phyloP scores from a whole-genome alignment of 108 stramenopile genomes.

The Schizochytrium sp. region DNA sequence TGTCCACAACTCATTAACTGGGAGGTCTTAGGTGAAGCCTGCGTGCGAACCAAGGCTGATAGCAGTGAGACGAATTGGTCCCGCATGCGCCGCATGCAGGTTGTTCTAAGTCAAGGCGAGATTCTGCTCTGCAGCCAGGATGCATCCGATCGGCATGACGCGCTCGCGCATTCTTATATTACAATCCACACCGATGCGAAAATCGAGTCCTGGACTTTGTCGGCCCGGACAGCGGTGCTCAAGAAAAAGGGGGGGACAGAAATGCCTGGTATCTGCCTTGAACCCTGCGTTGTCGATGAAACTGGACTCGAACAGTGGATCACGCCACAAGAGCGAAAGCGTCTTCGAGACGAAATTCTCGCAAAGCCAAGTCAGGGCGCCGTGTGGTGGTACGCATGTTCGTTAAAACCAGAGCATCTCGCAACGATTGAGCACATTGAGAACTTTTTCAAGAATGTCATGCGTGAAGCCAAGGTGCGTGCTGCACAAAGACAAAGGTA shows the following conservation, averaged over 20 bases:
- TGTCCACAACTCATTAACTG: not conserved
- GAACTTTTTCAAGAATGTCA: not conserved
- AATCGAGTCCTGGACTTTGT: not conserved
- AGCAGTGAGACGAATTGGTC: not conserved
- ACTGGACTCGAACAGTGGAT: not conserved
- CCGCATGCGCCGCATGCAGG: not conserved
- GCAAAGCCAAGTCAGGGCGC: not conserved
- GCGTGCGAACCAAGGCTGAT: not conserved
- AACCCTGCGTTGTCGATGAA: not conserved
- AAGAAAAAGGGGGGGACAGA: not conserved
- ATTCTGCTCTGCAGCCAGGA: not conserved
- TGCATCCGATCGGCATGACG: not conserved
- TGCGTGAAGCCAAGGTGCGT: not conserved
- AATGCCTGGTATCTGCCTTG: not conserved
- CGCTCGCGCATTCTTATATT: not conserved
- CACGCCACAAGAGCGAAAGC: not conserved
- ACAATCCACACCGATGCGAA: not conserved
- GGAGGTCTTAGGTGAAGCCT: not conserved
- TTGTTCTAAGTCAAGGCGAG: not conserved
- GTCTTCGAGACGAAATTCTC: not conserved
- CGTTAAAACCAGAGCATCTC: not conserved
- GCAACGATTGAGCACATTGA: not conserved
- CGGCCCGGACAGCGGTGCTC: not conserved
- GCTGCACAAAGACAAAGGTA: not conserved
- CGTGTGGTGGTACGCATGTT: not conserved